Evolutionary conservation across 1,284 basidiomycete species (phyloP).

Genomic region (Rhodotorula sp.): DNA sequence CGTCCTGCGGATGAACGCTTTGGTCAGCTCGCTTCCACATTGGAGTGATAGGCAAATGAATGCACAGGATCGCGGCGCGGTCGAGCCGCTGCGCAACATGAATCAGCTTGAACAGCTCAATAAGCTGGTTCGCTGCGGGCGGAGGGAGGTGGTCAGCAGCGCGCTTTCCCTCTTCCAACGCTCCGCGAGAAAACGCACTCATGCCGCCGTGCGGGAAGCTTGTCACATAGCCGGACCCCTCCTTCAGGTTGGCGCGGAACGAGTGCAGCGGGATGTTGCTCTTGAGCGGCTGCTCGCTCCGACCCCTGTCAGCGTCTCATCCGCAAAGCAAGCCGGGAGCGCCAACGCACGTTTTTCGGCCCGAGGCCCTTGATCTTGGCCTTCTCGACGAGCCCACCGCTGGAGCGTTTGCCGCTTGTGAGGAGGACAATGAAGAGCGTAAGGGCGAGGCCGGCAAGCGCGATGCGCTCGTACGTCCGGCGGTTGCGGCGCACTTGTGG

Average conservation of each 20-base stretch:
- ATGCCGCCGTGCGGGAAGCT: conserved; percentile 39
- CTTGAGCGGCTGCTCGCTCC: conserved; percentile 17
- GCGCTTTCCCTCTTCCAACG: too few relatives aligned
- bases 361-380: conserved; percentile 20
- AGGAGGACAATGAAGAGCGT: conserved; percentile 10
- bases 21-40: not conserved
- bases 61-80: conserved; percentile 35
- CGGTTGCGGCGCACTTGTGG: conserved; percentile 24
- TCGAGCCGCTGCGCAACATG: conserved; percentile 37
- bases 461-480: conserved; percentile 18
- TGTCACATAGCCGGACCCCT: conserved; percentile 34
- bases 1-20: conserved; percentile 4
- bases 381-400: conserved; percentile 14
- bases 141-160: not conserved
- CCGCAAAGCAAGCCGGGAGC: rapidly evolving
- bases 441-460: not conserved
- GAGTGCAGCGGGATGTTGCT: conserved; percentile 36
- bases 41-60: not conserved
- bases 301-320: too few relatives aligned
- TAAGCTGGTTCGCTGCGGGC: conserved; percentile 34
- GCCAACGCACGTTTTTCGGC: conserved; percentile 16
- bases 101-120: conserved; percentile 40
- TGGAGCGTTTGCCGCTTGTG: not conserved
- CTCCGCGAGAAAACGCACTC: conserved; percentile 11
- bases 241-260: conserved; percentile 33